phyloP scores from a whole-genome alignment of 176 grass and related monocot genomes.

The Poa annua region DNA sequence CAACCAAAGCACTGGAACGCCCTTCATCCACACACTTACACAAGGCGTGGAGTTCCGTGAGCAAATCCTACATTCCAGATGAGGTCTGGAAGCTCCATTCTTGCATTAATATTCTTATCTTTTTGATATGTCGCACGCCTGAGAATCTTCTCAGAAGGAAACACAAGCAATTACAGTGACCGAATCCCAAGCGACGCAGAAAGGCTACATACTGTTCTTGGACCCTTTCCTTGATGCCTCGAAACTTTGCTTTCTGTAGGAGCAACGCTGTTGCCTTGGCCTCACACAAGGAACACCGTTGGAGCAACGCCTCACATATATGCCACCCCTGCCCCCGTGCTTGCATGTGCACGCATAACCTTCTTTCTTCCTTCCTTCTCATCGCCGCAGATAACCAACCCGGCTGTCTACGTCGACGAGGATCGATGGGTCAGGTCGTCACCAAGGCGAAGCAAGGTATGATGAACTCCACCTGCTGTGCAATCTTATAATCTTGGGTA shows the following conservation, averaged over 20 bases:
- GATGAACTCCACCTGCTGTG: neutral
- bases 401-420: neutral
- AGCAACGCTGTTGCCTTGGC: conserved; percentile 52
- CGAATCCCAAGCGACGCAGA: neutral
- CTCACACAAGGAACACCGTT: conserved; percentile 45
- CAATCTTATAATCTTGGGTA: neutral
- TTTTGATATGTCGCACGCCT: neutral
- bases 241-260: conserved; percentile 56
- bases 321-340: neutral
- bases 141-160: neutral
- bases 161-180: neutral
- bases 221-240: conserved; percentile 54
- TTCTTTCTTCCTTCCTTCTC: conserved; percentile 11
- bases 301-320: neutral
- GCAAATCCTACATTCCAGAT: too few relatives aligned
- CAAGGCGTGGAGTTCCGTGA: neutral
- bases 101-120: neutral
- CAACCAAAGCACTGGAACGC: neutral
- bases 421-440: conserved; percentile 43
- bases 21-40: neutral
- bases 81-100: neutral
- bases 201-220: conserved; percentile 21
- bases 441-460: conserved; percentile 53
- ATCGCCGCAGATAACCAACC: neutral
- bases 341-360: conserved; percentile 18